Evolutionary conservation across 2,329 filamentous ascomycete genomes (phyloP).

Genomic region (Aspergillus sp.): DNA sequence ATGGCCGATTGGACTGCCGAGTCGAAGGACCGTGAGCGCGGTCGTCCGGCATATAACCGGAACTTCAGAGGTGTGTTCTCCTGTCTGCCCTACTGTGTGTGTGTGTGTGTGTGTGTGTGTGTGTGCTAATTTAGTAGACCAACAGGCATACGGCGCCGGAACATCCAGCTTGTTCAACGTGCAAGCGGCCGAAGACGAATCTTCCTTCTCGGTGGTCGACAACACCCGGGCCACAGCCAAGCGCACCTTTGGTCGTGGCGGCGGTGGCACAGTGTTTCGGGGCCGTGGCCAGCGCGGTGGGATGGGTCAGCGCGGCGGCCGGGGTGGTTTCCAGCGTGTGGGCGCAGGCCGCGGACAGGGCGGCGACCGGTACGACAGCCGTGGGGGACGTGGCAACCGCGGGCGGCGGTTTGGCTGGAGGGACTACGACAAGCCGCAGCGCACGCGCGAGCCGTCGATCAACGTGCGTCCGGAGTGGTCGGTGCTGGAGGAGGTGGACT

Average conservation of each 20-base stretch:
- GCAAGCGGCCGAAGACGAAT: conserved; percentile 88
- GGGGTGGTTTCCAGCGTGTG: conserved; percentile 65
- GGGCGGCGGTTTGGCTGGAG: conserved; percentile 94
- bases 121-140: conserved; percentile 50
- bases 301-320: conserved; percentile 60
- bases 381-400: conserved; percentile 60
- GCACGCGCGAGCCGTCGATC: conserved; percentile 91
- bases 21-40: conserved; percentile 64
- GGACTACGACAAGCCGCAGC: conserved; percentile 95
- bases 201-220: conserved; percentile 95
- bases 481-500: conserved; percentile 96
- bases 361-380: conserved; percentile 56
- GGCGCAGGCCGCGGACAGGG: conserved; percentile 60
- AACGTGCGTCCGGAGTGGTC: conserved; percentile 95
- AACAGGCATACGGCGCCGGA: conserved; percentile 84
- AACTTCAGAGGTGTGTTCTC: conserved; percentile 73
- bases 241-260: conserved; percentile 72
- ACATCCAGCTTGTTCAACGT: conserved; percentile 81
- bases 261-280: conserved; percentile 83
- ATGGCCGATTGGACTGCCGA: conserved; percentile 98
- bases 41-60: conserved; percentile 80
- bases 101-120: neutral
- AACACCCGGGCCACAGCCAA: conserved; percentile 82
- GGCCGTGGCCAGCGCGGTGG: conserved; percentile 70
- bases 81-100: neutral